Base-by-base conservation (phyloP, 2,329 filamentous ascomycete genomes). In the Arthrinium phaeospermum region DNA sequence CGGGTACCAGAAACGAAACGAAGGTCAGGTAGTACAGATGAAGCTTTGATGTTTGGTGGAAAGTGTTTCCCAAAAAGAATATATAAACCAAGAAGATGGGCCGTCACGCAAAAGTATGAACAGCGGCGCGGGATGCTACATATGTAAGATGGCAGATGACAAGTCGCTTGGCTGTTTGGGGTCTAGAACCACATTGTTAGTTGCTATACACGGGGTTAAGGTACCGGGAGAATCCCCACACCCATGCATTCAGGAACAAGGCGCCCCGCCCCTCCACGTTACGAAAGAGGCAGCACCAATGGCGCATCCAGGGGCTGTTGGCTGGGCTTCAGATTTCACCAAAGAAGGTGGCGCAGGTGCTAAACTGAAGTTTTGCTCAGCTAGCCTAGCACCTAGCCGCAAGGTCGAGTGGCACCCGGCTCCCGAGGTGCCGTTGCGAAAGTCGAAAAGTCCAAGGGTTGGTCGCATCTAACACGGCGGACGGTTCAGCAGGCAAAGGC, bases 261-360 rank as follows among this genome's bases (percentile, higher is more conserved):
- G 19, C 34, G 34, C 57, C 57, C 57, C 57, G 57, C 57, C 49
- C 49, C 57, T 64, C 57, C 57, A 22, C 57, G 57, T 64, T 64
- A 64, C 57, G 57, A 41, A 64, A 64, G 30, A 41, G 41, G 57
- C 34, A 64, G 19, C 57, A 64, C 30, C 57, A 64, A n/a, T 64
- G 34, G 57, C 57, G 6, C 34, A 64, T n/a, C 57, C 41, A 41
- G 57, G 57, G 30, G 45, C 7, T 41, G 37, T 10, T 41, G n/a
- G 34, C 8, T 22, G 30, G 14, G 27, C 46, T 30, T 57, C 51
- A 37, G 53, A n/a, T 34, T 34, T n/a, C 57, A n/a, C 19, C 16
- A 22, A 34, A 4, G 2, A n/a, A 64, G 34, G 57, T 41, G 57
- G 57, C 57, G 34, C 34, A 13, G 57, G 34, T 61, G 53, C 53